Base-by-base conservation (phyloP, 495 filamentous ascomycete genomes). In the Chaetomidium leptoderma region DNA sequence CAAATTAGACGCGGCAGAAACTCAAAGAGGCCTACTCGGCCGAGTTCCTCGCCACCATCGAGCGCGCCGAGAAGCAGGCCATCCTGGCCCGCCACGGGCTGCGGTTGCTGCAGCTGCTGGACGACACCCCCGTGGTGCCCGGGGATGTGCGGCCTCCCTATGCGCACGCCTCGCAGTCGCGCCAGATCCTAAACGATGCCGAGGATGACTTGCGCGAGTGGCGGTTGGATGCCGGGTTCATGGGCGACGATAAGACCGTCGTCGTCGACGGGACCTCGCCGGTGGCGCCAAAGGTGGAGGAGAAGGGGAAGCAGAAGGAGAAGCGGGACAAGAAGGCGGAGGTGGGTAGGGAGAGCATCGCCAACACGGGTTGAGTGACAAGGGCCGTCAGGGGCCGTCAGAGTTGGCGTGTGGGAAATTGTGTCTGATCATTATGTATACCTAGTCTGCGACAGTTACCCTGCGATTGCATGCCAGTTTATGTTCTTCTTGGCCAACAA, bases 1-100 rank as follows among this genome's bases (percentile, higher is more conserved):
- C 59, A 92, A 86, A 97, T 93, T 13, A 84, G 93, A n/a, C n/a
- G n/a, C n/a, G n/a, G 45, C 85, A 89, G 65, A 97, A 96, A 72
- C 77, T 97, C 63, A 96, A 95, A 72, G 89, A 95, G 74, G 91
- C 93, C 39, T 96, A 90, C 70, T 89, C 90, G 61, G 70, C 87
- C 53, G 91, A 97, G 63, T 85, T 92, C 58, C 83, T 87, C 10
- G 92, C 90, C 33, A 86, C 89, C 13, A 91, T 97, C 63, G 93
- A 97, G 75, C 88, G 92, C 42, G 90, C 90, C 11, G 93, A 97
- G 74, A 97, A 97, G 77, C 92, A 97, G 72, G 87, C 88, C 59
- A 87, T 98, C 55, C 83, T 98, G 21, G 95, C 95, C 30, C 85
- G 85, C 43, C 91, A 98, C 65, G 91, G 89, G 14, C 86, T 90